Evolutionary conservation across 2,329 filamentous ascomycete species (phyloP).

Genomic region (Escovopsis sp.): DNA sequence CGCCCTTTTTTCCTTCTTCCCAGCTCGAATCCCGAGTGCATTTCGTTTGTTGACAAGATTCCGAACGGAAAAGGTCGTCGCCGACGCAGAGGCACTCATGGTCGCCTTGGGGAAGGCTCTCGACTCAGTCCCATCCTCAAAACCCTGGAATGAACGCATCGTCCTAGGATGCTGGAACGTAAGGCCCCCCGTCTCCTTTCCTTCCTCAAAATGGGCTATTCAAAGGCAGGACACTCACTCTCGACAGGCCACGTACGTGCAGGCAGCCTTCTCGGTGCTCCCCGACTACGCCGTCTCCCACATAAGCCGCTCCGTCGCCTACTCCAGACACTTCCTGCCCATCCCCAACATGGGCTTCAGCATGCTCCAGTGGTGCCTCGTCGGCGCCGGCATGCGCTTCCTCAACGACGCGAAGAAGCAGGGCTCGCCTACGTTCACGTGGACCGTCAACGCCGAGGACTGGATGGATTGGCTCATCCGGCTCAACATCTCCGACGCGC

Average conservation of each 20-base stretch:
- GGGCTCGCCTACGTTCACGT: constrained; percentile 52
- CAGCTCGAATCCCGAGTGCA: background rate
- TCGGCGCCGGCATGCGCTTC: constrained; percentile 56
- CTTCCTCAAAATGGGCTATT: background rate
- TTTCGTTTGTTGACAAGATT: background rate
- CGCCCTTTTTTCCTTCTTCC: background rate
- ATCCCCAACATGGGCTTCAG: constrained; percentile 62
- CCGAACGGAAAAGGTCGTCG: constrained; percentile 40
- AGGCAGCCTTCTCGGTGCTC: constrained; percentile 45
- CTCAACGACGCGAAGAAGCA: constrained; percentile 36
- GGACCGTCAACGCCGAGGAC: constrained; percentile 72
- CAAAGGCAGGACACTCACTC: background rate
- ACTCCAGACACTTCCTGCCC: constrained; percentile 55
- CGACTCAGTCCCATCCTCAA: constrained; percentile 29
- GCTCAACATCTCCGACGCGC: constrained; percentile 11
- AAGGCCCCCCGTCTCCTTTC: constrained; percentile 10
- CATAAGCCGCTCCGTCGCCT: constrained; percentile 51
- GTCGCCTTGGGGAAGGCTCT: constrained; percentile 51
- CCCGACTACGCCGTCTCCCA: constrained; percentile 50
- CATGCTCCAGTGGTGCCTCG: constrained; percentile 53
- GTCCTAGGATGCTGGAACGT: constrained; percentile 75
- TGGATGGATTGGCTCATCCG: constrained; percentile 71
- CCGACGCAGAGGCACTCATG: constrained; percentile 58
- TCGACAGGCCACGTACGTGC: constrained; percentile 48
- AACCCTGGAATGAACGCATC: constrained; percentile 58